phyloP scores from a whole-genome alignment of 1,284 basidiomycete genomes.

The Omphalotus olearius region DNA sequence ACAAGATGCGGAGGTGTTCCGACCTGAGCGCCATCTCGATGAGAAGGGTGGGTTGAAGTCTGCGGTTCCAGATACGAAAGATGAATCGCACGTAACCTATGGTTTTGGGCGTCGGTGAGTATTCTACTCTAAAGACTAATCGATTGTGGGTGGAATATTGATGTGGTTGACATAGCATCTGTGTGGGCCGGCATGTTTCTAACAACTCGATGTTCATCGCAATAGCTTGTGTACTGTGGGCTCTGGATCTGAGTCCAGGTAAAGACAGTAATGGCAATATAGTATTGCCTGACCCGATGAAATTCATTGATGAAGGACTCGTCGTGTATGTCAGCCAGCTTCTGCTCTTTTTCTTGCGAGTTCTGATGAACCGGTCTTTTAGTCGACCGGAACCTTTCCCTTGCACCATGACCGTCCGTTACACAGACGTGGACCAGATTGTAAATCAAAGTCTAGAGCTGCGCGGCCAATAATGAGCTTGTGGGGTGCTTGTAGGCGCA shows the following conservation, averaged over 20 bases:
- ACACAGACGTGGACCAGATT: not conserved
- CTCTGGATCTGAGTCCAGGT: constrained; percentile 4
- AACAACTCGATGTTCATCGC: constrained; percentile 12
- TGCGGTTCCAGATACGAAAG: constrained; percentile 18
- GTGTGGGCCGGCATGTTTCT: constrained; percentile 12
- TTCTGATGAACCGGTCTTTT: too few relatives aligned
- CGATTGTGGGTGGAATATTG: too few relatives aligned
- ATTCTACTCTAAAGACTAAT: not conserved
- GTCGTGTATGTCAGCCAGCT: constrained; percentile 4
- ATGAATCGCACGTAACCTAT: constrained; percentile 23
- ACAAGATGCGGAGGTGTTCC: constrained; percentile 18
- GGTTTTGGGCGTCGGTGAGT: constrained; percentile 19
- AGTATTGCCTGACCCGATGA: constrained; percentile 4
- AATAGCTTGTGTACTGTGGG: constrained; percentile 9
- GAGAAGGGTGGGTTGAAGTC: constrained; percentile 19
- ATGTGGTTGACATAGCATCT: constrained; percentile 1
- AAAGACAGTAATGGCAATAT: constrained; percentile 3
- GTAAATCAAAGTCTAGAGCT: not conserved
- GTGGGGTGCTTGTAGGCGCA: too few relatives aligned
- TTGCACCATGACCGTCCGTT: not conserved
- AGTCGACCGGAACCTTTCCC: not conserved
- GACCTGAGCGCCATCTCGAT: constrained; percentile 20
- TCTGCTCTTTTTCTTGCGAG: too few relatives aligned
- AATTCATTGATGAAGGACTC: not conserved
- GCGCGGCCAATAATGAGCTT: too few relatives aligned